phyloP scores from a whole-genome alignment of 2,329 filamentous ascomycete genomes.

The Elsinoe necatrix region DNA sequence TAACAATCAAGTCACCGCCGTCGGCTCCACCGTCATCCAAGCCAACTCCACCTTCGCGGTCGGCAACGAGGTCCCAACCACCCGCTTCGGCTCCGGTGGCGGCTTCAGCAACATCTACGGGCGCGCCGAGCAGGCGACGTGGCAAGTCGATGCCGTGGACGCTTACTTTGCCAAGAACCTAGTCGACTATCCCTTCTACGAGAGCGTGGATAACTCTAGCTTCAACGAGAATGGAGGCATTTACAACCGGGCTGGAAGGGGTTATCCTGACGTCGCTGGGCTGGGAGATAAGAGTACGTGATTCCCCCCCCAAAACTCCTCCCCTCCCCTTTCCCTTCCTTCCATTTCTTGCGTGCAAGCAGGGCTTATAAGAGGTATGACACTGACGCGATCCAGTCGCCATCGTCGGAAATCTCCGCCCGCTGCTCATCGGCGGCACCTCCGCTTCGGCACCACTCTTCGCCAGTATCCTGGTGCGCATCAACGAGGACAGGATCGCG shows the following conservation, averaged over 20 bases:
- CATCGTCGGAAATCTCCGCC: slow-evolving; percentile 32
- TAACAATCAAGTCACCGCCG: slow-evolving; percentile 32
- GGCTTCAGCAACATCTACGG: slow-evolving; percentile 31
- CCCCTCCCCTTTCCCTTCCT: neutral
- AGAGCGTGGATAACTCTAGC: slow-evolving; percentile 20
- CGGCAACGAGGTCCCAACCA: slow-evolving; percentile 33
- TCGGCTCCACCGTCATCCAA: slow-evolving; percentile 30
- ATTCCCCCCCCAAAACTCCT: neutral
- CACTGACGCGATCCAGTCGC: slow-evolving; percentile 28
- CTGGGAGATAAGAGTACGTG: slow-evolving; percentile 22
- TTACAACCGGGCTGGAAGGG: slow-evolving; percentile 26
- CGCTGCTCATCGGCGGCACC: slow-evolving; percentile 23
- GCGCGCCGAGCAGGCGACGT: slow-evolving; percentile 23
- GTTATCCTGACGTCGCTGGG: slow-evolving; percentile 35
- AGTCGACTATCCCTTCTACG: slow-evolving; percentile 24
- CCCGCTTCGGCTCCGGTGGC: slow-evolving; percentile 36
- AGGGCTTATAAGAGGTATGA: too few relatives aligned
- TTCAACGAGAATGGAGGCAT: slow-evolving; percentile 22
- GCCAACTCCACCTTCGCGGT: slow-evolving; percentile 27
- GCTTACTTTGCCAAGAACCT: slow-evolving; percentile 28
- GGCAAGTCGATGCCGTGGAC: slow-evolving; percentile 32
- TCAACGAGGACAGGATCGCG: slow-evolving; percentile 18
- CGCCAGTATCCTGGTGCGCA: slow-evolving; percentile 16
- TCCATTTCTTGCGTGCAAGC: too few relatives aligned
- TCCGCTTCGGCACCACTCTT: slow-evolving; percentile 17